Evolutionary conservation across 495 filamentous ascomycete species (phyloP).

Genomic region (Cercophora scortea): DNA sequence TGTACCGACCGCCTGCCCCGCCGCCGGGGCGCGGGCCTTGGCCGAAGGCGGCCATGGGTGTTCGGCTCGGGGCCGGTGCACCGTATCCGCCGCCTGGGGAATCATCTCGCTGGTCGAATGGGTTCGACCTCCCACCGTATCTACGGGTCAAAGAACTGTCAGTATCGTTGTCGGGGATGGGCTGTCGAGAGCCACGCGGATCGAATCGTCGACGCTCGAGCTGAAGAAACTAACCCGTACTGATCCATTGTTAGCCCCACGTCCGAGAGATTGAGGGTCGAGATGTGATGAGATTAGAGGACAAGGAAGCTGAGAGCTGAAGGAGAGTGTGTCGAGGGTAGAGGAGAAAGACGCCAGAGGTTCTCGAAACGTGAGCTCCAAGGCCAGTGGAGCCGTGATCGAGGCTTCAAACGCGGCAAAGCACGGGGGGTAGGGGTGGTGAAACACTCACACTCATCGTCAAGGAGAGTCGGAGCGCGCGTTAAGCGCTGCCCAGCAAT

Average conservation of each 20-base stretch:
- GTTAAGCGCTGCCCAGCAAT: neutral
- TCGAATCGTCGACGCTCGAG: neutral
- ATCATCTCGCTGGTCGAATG: slow-evolving; percentile 9
- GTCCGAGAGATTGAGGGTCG: too few species aligned
- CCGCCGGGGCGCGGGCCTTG: slow-evolving; percentile 38
- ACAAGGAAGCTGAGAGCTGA: neutral
- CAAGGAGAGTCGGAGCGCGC: slow-evolving; percentile 5
- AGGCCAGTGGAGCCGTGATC: neutral
- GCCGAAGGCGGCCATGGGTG: slow-evolving; percentile 21
- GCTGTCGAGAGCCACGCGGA: too few species aligned
- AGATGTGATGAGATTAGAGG: neutral
- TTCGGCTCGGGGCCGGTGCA: slow-evolving; percentile 15
- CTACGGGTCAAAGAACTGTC: slow-evolving; percentile 18
- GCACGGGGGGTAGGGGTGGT: slow-evolving; percentile 1
- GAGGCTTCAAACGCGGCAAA: too few species aligned
- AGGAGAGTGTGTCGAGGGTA: too few species aligned
- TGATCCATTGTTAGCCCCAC: slow-evolving; percentile 20
- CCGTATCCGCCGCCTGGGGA: slow-evolving; percentile 4
- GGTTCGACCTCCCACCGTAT: slow-evolving; percentile 36
- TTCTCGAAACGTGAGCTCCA: too few species aligned
- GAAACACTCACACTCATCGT: slow-evolving; percentile 42
- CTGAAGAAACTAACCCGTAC: slow-evolving; percentile 17
- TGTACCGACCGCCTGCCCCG: slow-evolving; percentile 29
- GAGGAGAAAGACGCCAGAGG: too few species aligned
- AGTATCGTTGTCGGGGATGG: slow-evolving; percentile 7